Evolutionary conservation across 129 eudicot genomes (phyloP).

Genomic region (Centaurea solstitialis): DNA sequence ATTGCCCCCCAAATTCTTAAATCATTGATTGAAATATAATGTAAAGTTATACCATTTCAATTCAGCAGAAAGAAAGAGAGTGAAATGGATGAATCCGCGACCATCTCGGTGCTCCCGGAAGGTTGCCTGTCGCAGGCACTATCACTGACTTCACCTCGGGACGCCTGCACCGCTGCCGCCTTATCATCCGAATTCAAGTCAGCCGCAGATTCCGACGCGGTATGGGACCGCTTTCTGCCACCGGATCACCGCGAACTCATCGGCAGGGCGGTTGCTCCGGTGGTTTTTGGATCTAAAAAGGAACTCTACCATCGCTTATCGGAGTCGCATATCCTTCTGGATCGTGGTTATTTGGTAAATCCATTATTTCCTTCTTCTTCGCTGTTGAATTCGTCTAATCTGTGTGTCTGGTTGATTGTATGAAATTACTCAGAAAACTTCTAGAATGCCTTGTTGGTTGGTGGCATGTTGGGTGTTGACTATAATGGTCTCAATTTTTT

Average conservation of each 20-base stretch:
- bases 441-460: too few species aligned
- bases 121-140: constrained; percentile 51
- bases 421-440: too few species aligned
- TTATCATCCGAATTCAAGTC: constrained; percentile 42
- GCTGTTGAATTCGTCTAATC: too few species aligned
- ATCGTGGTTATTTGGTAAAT: constrained; percentile 45
- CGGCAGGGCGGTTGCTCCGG: constrained; percentile 27
- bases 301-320: constrained; percentile 45
- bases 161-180: constrained; percentile 47
- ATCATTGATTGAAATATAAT: too few species aligned
- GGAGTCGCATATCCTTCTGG: constrained; percentile 39
- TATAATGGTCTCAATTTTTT: too few species aligned
- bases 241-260: constrained; percentile 35
- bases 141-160: constrained; percentile 57
- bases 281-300: constrained; percentile 32
- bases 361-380: too few species aligned
- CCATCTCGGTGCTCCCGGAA: constrained; percentile 47
- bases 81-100: background rate
- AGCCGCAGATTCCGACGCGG: constrained; percentile 53
- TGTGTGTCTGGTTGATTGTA: background rate
- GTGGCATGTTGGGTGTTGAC: too few species aligned
- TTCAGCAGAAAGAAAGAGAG: background rate
- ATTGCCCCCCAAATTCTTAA: too few species aligned
- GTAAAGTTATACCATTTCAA: background rate
- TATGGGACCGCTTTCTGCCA: constrained; percentile 73